Evolutionary conservation across 2,329 filamentous ascomycete genomes (phyloP).

Genomic region (Pseudogymnoascus sp.): DNA sequence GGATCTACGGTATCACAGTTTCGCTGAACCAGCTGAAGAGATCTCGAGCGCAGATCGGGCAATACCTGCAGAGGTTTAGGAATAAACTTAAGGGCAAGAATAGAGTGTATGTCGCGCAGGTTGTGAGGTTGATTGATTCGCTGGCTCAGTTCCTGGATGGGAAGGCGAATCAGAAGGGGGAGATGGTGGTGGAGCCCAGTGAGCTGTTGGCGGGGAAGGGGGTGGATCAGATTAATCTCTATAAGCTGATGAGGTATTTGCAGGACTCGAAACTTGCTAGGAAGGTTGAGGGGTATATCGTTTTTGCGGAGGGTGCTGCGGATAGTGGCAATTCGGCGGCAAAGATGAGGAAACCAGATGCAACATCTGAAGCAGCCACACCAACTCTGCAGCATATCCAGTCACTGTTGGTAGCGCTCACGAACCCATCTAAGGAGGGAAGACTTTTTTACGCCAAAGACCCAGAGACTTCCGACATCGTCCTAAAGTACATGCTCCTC

Average conservation of each 20-base stretch:
- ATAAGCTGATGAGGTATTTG: slow-evolving; percentile 78
- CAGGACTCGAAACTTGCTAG: slow-evolving; percentile 87
- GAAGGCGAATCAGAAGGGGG: slow-evolving; percentile 35
- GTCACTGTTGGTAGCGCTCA: slow-evolving; percentile 68
- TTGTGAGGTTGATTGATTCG: slow-evolving; percentile 74
- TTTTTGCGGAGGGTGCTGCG: slow-evolving; percentile 42
- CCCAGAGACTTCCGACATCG: slow-evolving; percentile 37
- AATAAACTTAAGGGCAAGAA: slow-evolving; percentile 87
- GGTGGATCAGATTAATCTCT: slow-evolving; percentile 90
- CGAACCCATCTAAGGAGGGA: slow-evolving; percentile 70
- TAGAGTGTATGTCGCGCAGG: slow-evolving; percentile 80
- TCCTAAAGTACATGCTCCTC: slow-evolving; percentile 76
- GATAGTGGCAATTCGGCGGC: slow-evolving; percentile 12
- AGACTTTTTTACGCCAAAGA: slow-evolving; percentile 53
- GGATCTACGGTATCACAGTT: slow-evolving; percentile 74
- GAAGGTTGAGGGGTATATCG: slow-evolving; percentile 85
- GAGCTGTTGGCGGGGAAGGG: slow-evolving; percentile 74
- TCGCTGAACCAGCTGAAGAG: slow-evolving; percentile 63
- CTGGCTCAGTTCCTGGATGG: slow-evolving; percentile 60
- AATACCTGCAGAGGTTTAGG: slow-evolving; percentile 81
- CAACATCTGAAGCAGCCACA: slow-evolving; percentile 16
- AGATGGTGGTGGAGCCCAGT: slow-evolving; percentile 63
- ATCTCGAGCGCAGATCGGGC: slow-evolving; percentile 65
- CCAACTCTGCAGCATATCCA: slow-evolving; percentile 45
- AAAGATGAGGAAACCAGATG: slow-evolving; percentile 14